Base-by-base conservation (phyloP, 495 filamentous ascomycete genomes). In the Aspergillus affinis region DNA sequence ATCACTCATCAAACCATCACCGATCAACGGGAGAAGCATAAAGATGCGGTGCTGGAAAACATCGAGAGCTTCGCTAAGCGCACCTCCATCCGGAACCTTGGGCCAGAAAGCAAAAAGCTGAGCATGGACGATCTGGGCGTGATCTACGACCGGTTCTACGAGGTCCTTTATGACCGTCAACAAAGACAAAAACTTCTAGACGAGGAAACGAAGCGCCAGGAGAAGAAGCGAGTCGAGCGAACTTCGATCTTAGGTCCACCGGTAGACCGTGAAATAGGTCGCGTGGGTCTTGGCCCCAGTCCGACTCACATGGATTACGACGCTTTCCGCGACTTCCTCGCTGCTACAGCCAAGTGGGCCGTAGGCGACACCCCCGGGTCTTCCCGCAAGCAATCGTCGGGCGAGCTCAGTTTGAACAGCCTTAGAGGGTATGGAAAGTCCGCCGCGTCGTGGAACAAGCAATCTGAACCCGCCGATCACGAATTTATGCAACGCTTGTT, bases 41-140 rank as follows among this genome's bases (percentile, higher is more conserved):
- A 97, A 72, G 91, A 92, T 67, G 87, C 88, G 3, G 92, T 98
- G 13, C 75, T 98, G 30, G 90, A 89, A 64, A 96, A 90, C 61
- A 98, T 98, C 63, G 95, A 98, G 75, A 96, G 83, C 59, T 98
- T 98, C 66, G 91, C 95, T 29, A 98, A 97, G 70, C 87, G 94
- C 59, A 98, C 94, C 3, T 93, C 92, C 17, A 96, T 98, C 58
- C 82, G 94, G 20, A 98, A 98, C 61, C 86, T 98, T 32, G 94
- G 94, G 0, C 93, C 93, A 4, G 94, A 98, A 58, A 96, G 91
- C 76, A 98, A 97, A 72, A 83, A 89, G 50, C 77, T 98, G 32
- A 90, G 84, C 67, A 77, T 87, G 19, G 90, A 93, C 30, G 95
- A 98, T 67, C 81, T 98, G 2, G 88, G 89, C 26, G 87, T 88